A percentile compares a stretch with the other conserved stretches of the same genome.
phyloP scores from a whole-genome alignment of 257 asterid genomes.

The Solanum microdontum region DNA sequence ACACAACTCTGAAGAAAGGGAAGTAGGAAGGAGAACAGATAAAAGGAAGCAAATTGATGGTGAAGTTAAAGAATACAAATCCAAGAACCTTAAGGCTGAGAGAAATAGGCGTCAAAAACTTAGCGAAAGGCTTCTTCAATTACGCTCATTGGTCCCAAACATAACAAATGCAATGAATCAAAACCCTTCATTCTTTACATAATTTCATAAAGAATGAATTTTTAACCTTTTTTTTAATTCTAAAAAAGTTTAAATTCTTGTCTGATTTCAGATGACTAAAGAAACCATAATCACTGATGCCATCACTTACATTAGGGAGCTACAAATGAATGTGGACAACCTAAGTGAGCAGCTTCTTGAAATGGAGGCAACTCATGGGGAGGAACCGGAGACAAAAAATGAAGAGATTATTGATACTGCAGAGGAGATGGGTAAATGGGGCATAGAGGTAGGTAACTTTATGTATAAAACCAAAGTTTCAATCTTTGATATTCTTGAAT shows the following conservation, averaged over 20 bases:
- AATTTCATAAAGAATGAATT: background rate
- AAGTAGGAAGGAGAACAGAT: constrained; percentile 8
- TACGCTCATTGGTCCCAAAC: constrained; percentile 68
- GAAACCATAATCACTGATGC: constrained; percentile 72
- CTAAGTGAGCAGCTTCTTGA: constrained; percentile 41
- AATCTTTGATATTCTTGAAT: background rate
- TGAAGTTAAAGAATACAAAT: constrained; percentile 27
- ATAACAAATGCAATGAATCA: constrained; percentile 62
- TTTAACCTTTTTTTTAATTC: background rate
- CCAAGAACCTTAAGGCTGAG: constrained; percentile 77
- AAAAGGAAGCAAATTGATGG: constrained; percentile 16
- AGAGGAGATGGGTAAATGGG: constrained; percentile 34
- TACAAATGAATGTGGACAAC: constrained; percentile 32
- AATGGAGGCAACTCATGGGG: constrained; percentile 29
- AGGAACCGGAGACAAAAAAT: constrained; percentile 3
- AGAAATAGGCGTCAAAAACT: constrained; percentile 73
- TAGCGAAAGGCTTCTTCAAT: constrained; percentile 46
- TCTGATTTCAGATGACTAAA: constrained; percentile 53
- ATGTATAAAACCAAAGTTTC: no score
- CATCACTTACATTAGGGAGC: constrained; percentile 53
- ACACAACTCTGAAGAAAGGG: constrained; percentile 5
- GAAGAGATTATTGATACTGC: constrained; percentile 5
- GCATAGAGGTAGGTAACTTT: constrained; percentile 24
- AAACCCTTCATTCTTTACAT: background rate
- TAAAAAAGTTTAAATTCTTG: background rate